These are phyloP conservation scores for Pythium biforme DNA, from an alignment of 352 stramenopile species.

Conservation along the genomic window DNA sequence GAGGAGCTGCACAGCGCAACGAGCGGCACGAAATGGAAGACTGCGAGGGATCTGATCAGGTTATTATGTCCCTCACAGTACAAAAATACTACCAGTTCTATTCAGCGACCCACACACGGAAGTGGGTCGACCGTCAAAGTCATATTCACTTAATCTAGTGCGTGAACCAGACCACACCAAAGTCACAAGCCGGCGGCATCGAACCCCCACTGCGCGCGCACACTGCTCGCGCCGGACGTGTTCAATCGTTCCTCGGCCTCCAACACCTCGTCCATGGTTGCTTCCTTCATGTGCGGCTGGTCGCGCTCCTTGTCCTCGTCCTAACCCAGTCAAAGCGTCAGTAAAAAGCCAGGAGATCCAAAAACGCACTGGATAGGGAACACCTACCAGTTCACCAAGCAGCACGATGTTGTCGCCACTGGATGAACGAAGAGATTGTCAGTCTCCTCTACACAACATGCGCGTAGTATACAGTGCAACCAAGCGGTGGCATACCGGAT, in stretches of 20 bases:
- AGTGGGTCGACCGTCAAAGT: neutral
- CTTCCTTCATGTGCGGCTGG: slow-evolving; percentile 80
- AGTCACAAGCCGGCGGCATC: slow-evolving; percentile 35
- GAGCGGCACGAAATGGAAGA: slow-evolving; percentile 24
- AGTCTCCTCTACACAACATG: neutral
- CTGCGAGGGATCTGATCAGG: neutral
- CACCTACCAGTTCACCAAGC: slow-evolving; percentile 72
- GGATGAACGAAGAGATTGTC: neutral
- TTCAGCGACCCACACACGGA: neutral
- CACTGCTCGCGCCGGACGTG: slow-evolving; percentile 53
- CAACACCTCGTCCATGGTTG: slow-evolving; percentile 76
- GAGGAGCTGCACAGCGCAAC: slow-evolving; percentile 15
- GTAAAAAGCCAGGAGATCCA: neutral
- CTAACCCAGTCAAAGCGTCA: slow-evolving; percentile 26
- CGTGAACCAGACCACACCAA: neutral
- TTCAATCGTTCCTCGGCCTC: slow-evolving; percentile 78
- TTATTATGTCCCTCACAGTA: slow-evolving; percentile 21
- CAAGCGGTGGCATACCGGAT: slow-evolving; percentile 63
- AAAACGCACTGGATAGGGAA: neutral
- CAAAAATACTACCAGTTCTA: neutral
- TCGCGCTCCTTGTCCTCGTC: slow-evolving; percentile 80
- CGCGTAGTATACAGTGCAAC: neutral
- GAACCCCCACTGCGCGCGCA: slow-evolving; percentile 86
- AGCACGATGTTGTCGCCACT: slow-evolving; percentile 89
- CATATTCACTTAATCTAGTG: slow-evolving; percentile 26